Percentiles rank a stretch among this genome's conserved stretches.
These are phyloP conservation scores for Coniochaeta pulveracea DNA, from an alignment of 2,329 filamentous ascomycete genomes.

Conservation along the genomic window DNA sequence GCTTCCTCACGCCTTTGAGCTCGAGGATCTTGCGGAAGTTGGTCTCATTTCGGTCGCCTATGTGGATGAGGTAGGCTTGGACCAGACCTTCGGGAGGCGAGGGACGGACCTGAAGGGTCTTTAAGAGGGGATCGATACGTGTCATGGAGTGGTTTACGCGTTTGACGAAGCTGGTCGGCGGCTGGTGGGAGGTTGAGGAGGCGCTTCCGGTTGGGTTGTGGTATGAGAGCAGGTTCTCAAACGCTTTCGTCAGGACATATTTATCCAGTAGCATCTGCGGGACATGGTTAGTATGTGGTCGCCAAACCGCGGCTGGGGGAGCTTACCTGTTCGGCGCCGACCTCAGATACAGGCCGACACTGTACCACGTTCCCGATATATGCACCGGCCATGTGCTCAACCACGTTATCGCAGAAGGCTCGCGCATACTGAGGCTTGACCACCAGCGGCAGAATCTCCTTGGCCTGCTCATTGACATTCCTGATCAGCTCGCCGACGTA, in stretches of 20 bases:
- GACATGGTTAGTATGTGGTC: slow-evolving; percentile 13
- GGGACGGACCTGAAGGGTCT: slow-evolving; percentile 88
- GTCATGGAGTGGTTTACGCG: slow-evolving; percentile 75
- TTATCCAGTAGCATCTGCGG: slow-evolving; percentile 85
- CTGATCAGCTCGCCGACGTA: slow-evolving; percentile 77
- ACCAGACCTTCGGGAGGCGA: slow-evolving; percentile 88
- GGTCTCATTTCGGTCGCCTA: slow-evolving; percentile 81
- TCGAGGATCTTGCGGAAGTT: slow-evolving; percentile 97
- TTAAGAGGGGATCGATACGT: slow-evolving; percentile 84
- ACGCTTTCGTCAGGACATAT: slow-evolving; percentile 74
- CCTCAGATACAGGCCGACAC: slow-evolving; percentile 84
- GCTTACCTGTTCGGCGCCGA: slow-evolving; percentile 77
- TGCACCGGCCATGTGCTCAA: slow-evolving; percentile 69
- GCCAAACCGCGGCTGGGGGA: not conserved
- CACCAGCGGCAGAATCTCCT: slow-evolving; percentile 65
- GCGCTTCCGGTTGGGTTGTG: slow-evolving; percentile 30
- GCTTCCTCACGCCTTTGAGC: slow-evolving; percentile 70
- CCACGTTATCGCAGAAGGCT: slow-evolving; percentile 91
- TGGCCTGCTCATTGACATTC: slow-evolving; percentile 58
- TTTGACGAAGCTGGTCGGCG: slow-evolving; percentile 60
- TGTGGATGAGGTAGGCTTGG: slow-evolving; percentile 95
- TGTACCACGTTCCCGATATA: slow-evolving; percentile 80
- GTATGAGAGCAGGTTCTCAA: slow-evolving; percentile 59
- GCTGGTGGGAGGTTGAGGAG: slow-evolving; percentile 25
- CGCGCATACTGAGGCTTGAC: slow-evolving; percentile 89